These are phyloP conservation scores for Vaucheria bursata DNA, from an alignment of 352 stramenopile species.

Conservation along the genomic window DNA sequence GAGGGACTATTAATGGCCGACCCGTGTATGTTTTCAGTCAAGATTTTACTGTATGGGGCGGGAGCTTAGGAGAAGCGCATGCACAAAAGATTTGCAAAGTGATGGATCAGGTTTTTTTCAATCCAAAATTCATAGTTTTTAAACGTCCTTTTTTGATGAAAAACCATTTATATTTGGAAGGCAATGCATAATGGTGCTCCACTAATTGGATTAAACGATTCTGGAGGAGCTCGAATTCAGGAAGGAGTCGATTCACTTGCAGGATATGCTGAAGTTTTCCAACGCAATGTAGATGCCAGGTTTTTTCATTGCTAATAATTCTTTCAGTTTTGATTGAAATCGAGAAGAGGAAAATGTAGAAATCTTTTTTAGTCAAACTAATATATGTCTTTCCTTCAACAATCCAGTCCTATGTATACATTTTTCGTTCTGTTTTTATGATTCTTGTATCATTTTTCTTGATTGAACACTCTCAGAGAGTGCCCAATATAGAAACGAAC, in stretches of 20 bases:
- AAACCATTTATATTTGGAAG: not conserved
- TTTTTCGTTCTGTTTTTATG: too few species aligned
- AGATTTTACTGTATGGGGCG: slow-evolving; percentile 97
- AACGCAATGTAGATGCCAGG: slow-evolving; percentile 89
- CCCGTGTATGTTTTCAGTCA: slow-evolving; percentile 91
- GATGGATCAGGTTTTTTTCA: slow-evolving; percentile 88
- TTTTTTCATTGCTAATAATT: too few species aligned
- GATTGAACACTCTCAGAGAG: too few species aligned
- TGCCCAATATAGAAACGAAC: too few species aligned
- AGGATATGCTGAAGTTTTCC: slow-evolving; percentile 97
- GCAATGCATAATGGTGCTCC: slow-evolving; percentile 61
- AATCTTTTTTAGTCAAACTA: too few species aligned
- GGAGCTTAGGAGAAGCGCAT: slow-evolving; percentile 86
- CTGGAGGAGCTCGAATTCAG: slow-evolving; percentile 92
- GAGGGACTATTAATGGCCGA: slow-evolving; percentile 85
- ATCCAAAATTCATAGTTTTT: slow-evolving; percentile 53
- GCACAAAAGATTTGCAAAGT: slow-evolving; percentile 97
- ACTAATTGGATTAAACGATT: slow-evolving; percentile 96
- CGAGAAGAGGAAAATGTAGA: too few species aligned
- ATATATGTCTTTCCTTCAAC: not conserved
- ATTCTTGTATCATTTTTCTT: too few species aligned
- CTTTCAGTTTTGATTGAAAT: too few species aligned
- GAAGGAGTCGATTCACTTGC: slow-evolving; percentile 91
- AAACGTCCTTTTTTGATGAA: slow-evolving; percentile 5
- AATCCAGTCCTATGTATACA: too few species aligned